Evolutionary conservation across 139 green algal genomes (phyloP).

Genomic region (Monoraphidium neglectum): DNA sequence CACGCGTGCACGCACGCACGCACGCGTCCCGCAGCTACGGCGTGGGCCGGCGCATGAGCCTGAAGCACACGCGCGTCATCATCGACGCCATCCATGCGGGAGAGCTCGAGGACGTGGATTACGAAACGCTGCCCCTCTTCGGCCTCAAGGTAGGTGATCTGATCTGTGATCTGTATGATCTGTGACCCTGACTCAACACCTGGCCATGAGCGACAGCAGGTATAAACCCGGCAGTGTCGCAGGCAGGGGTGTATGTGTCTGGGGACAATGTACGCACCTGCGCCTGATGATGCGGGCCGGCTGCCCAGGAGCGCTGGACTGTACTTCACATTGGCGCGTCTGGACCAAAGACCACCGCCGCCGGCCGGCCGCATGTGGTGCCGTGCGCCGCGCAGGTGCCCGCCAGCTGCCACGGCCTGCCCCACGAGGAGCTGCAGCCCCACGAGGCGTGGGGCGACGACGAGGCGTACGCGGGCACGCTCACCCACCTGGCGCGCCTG

Average conservation of each 20-base stretch:
- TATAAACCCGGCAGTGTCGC: background rate
- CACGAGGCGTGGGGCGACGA: conserved; percentile 26
- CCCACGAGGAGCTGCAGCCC: conserved; percentile 26
- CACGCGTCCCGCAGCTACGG: conserved; percentile 80
- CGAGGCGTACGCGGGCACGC: conserved; percentile 20
- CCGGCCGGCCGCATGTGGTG: background rate
- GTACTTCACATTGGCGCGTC: too few species aligned
- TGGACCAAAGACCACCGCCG: too few species aligned
- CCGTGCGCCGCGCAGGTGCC: conserved; percentile 8
- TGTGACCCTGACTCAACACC: too few species aligned
- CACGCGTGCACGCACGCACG: too few species aligned
- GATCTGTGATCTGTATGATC: too few species aligned
- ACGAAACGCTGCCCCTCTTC: conserved; percentile 75
- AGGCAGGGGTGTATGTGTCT: background rate
- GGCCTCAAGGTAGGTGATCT: conserved; percentile 82
- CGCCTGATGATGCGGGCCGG: too few species aligned
- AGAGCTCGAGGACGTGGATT: conserved; percentile 55
- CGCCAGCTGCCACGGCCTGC: conserved; percentile 18
- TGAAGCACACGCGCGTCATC: conserved; percentile 93
- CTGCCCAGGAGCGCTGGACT: background rate
- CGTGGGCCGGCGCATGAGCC: conserved; percentile 86
- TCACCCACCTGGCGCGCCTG: conserved; percentile 20
- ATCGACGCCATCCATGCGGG: conserved; percentile 95
- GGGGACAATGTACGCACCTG: background rate
- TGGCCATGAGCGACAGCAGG: background rate